Base-by-base conservation (phyloP, 192 early-diverging fungal genomes). In the Gryganskiella cystojenkinii region DNA sequence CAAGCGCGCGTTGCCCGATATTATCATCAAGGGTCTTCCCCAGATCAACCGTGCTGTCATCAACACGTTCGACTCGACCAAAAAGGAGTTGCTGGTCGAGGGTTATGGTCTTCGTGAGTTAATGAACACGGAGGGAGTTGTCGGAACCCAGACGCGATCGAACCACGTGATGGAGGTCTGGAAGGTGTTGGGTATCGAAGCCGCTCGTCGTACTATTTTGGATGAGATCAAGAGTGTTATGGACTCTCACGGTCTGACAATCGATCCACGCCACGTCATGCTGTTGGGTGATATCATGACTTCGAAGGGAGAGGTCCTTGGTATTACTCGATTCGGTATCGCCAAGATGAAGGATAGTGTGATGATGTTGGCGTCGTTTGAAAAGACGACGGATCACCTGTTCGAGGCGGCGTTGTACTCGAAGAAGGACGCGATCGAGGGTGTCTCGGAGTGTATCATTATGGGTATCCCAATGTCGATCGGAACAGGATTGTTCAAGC, bases 331-430 rank as follows among this genome's bases (percentile, higher is more conserved):
- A 24, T 98, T 98, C 79, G 98, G 98, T 82, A 96, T 99, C 67
- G 92, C 96, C 58, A 98, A 99, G 88, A 99, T 99, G 97, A 98
- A 97, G 79, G 97, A 98, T 82, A 94, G 92, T 79, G 98, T 98
- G 15, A 89, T 99, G 69, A 99, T 98, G 97, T 86, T 99, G 72
- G 97, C 97, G 11, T 99, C 96, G 43, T 99, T 99, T 71, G 98
- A 99, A 85, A 99, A 98, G 87, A 99, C 98, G 0, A 98, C 97
- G 0, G 98, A 99, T 70, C 97, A 99, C 70, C 85, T 99, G 68
- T 99, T 99, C 70, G 97, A 99, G 46, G 98, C 98, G 0, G 89
- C 98, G 3, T 92, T 96, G 72, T 98, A 94, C 83, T 93, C 94
- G 50, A 97, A 98, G 80, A 86, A 90, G 47, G 98, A 99, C 79